These are phyloP conservation scores for Aspergillus vadensis DNA, from an alignment of 2,329 filamentous ascomycete genomes.

Conservation along the genomic window DNA sequence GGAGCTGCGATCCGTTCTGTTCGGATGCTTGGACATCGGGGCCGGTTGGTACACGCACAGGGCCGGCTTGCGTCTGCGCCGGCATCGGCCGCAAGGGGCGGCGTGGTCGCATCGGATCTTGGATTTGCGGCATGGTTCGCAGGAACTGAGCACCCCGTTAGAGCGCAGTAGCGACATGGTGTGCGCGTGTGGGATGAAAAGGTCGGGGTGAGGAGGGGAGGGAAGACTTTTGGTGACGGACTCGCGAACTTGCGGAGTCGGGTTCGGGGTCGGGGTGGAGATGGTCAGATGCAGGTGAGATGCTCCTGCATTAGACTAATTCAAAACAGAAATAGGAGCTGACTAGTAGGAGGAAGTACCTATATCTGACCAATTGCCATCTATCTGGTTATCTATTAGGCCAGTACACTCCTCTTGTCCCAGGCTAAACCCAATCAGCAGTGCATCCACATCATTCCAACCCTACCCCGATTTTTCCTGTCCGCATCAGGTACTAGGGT, in stretches of 20 bases:
- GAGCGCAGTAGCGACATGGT: neutral
- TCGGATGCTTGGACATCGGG: conserved; percentile 1
- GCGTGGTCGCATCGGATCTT: neutral
- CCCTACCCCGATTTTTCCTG: neutral
- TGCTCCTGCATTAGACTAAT: neutral
- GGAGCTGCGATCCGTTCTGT: neutral
- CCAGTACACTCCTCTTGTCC: neutral
- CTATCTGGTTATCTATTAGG: neutral
- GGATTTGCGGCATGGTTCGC: neutral
- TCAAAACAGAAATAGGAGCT: neutral
- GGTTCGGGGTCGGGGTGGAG: neutral
- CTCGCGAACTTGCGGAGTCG: neutral
- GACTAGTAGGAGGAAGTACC: neutral
- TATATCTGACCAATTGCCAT: neutral
- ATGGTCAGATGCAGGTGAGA: neutral
- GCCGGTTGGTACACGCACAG: neutral
- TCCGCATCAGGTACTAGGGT: neutral
- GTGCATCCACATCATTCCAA: neutral
- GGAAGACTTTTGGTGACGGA: neutral
- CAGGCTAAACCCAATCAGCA: neutral
- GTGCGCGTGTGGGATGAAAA: neutral
- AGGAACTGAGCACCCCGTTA: neutral
- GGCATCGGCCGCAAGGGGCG: neutral
- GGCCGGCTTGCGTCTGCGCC: neutral
- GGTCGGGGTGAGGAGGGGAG: neutral